Base-by-base conservation (phyloP, 1,284 basidiomycete species). In the Ustilago loliicola region DNA sequence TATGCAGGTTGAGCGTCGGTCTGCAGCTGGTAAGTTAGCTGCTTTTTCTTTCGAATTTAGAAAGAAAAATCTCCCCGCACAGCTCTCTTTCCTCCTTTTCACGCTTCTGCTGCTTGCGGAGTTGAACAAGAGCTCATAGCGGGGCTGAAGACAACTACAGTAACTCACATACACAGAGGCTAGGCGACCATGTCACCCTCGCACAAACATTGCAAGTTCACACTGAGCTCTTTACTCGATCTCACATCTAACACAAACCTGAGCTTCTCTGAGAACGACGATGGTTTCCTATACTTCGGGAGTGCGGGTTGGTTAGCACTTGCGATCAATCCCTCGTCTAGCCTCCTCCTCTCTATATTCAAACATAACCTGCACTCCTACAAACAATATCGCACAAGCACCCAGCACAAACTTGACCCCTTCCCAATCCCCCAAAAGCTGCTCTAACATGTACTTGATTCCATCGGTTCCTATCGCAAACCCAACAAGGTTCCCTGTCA, bases 391-490 rank as follows among this genome's bases (percentile, higher is more conserved):
- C 0, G 85, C 88, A 64, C 90, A 90, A 0, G 92, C 91, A 9
- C 90, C 86, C 0, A 90, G 45, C 66, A 94, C 87, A 86, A 96
- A 97, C 19, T 86, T 87, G 53, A 92, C 78, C 6, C 94, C 95
- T 84, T 90, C 87, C 82, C 88, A 88, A 29, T 90, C 92, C 1
- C 90, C 91, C 42, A 91, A 86, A 32, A 98, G 87, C 85, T 93
- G 88, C 4, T 87, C 75, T 13, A 91, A 85, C 86, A 98, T 90
- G 84, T 93, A 92, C 65, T 88, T 86, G 56, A 93, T 90, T 0
- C 95, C 96, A 13, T 98, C 94, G 0, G 91, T 88, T 2, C 96
- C 96, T 48, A 98, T 90, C 15, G 95, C 96, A 84, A 99, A 98
- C 0, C 97, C 96, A 2, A 99, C 92, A 6, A 99, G 90, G 85